Evolutionary conservation across 1,139 yeast species (phyloP), one percentile per base, ranked within the genome.

Genomic region (Yamadazyma sp.): DNA sequence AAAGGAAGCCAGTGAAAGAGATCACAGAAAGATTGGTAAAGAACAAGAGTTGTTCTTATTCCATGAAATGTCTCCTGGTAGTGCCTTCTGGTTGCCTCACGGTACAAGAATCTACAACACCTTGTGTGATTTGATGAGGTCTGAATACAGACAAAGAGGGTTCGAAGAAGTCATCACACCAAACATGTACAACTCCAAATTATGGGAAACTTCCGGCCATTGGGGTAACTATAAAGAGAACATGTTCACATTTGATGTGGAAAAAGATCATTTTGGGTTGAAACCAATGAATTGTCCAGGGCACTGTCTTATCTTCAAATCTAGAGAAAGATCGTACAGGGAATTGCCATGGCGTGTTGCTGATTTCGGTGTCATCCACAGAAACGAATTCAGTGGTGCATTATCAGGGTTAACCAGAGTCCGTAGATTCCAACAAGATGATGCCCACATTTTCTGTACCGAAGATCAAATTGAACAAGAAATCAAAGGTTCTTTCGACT

Each of bases 221-320:
- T 92, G 98, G 98, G 95, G 79, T 36, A 91, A 92, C 68, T 92
- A 92, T 69, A 85, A 88, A 62, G 97, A 92, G 61, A 88, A 92
- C 62, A 92, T 92, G 98, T 92, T 92, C 61, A 73, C 92, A n/a
- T 95, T 89, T 45, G 26, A 26, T 6, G 17, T 20, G 8, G 37
- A 34, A 20, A 28, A 34, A 6, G 37, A 34, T 8, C 63, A 69
- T 2, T 87, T 73, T 57, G 97, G 96, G 45, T 78, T 92, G 50
- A 92, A 92, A 64, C 98, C 98, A 52, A 92, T 92, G 98, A 92
- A 92, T 71, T 91, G 98, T 70, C 98, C 98, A 15, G 98, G 98
- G 37, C 98, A 92, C 66, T 91, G 98, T 73, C 63, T 92, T 48
- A 76, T 92, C 59, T 92, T 87, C 72, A 83, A 84, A 57, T 68